These are phyloP conservation scores for Ceratobasidium sp. DNA, from an alignment of 1,284 basidiomycete species.

Conservation along the genomic window DNA sequence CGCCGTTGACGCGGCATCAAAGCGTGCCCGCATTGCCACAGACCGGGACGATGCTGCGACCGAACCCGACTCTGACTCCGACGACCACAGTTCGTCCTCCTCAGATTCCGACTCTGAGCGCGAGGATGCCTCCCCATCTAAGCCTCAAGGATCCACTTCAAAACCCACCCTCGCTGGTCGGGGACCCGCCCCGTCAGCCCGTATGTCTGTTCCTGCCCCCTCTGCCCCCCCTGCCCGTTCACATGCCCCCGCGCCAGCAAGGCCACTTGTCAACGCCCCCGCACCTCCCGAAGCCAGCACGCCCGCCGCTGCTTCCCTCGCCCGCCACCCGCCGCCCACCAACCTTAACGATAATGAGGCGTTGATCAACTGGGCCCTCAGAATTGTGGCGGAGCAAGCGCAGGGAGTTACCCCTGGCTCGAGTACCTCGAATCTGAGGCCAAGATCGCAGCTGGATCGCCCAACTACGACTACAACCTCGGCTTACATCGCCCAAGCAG, in stretches of 20 bases:
- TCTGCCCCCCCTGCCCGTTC: neutral
- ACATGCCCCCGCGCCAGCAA: neutral
- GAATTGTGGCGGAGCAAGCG: neutral
- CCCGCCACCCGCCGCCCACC: neutral
- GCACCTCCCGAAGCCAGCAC: neutral
- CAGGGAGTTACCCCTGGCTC: neutral
- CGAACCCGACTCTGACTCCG: neutral
- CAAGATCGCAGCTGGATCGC: neutral
- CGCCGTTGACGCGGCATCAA: neutral
- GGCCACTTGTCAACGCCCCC: neutral
- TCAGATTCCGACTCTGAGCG: neutral
- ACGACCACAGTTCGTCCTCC: too few relatives aligned
- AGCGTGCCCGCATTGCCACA: neutral
- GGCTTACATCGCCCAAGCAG: neutral
- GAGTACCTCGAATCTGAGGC: neutral
- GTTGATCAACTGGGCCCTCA: neutral
- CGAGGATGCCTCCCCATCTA: too few relatives aligned
- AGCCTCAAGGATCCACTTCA: too few relatives aligned
- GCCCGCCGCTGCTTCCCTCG: neutral
- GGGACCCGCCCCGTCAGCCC: neutral
- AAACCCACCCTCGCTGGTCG: neutral
- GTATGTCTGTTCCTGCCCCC: neutral
- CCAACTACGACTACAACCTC: neutral
- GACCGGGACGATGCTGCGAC: neutral
- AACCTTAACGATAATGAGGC: constrained; percentile 6